These are phyloP conservation scores for Closterium sp. DNA, from an alignment of 139 green algal genomes.

Conservation along the genomic window DNA sequence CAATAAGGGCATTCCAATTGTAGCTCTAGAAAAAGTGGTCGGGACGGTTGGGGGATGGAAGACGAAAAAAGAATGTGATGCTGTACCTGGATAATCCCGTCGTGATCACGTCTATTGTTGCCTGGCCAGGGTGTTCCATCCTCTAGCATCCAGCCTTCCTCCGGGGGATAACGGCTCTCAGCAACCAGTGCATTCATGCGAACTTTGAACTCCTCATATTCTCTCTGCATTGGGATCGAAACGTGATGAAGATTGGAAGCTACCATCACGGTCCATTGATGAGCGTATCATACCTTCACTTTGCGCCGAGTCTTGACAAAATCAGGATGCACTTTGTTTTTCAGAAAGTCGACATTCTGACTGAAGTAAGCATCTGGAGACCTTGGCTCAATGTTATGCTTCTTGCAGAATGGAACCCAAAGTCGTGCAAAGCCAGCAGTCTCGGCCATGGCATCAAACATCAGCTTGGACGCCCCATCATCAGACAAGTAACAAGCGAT, in stretches of 20 bases:
- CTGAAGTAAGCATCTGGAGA: slow-evolving; percentile 43
- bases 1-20: too few species aligned
- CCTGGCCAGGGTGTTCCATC: slow-evolving; percentile 45
- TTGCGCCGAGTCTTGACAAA: slow-evolving; percentile 37
- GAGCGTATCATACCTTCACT: slow-evolving; percentile 33
- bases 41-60: neutral
- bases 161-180: slow-evolving; percentile 10
- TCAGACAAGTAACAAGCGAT: slow-evolving; percentile 43
- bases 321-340: slow-evolving; percentile 29
- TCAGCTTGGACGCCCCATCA: slow-evolving; percentile 47
- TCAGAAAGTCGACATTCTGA: slow-evolving; percentile 38
- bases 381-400: slow-evolving; percentile 40
- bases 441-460: slow-evolving; percentile 51
- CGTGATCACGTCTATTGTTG: slow-evolving; percentile 42
- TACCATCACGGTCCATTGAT: neutral
- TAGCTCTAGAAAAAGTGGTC: too few species aligned
- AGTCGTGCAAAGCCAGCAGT: slow-evolving; percentile 42
- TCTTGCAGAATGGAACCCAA: slow-evolving; percentile 52
- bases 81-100: slow-evolving; percentile 50
- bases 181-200: slow-evolving; percentile 38
- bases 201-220: slow-evolving; percentile 54
- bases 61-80: too few species aligned
- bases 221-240: neutral
- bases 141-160: slow-evolving; percentile 39
- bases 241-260: too few species aligned